Percentiles rank a stretch among this genome's conserved stretches.
phyloP scores from a whole-genome alignment of 352 stramenopile species.

The Detonula confervacea region DNA sequence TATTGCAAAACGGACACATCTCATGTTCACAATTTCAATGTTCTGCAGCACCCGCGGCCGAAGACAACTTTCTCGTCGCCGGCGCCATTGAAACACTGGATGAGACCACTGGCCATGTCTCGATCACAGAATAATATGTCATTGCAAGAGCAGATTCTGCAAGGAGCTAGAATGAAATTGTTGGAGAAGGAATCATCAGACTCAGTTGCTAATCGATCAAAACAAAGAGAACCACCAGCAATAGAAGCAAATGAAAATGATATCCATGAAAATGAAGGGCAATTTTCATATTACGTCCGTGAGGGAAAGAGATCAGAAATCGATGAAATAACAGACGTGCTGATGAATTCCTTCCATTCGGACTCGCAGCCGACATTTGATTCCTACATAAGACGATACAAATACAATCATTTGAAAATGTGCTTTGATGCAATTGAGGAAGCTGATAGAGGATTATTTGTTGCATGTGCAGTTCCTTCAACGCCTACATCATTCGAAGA shows the following conservation, averaged over 20 bases:
- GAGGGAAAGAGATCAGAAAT: conserved; percentile 45
- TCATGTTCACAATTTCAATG: background rate
- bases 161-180: conserved; percentile 27
- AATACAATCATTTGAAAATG: conserved; percentile 54
- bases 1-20: background rate
- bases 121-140: conserved; percentile 24
- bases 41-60: background rate
- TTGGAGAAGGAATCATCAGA: conserved; percentile 7
- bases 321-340: conserved; percentile 38
- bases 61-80: background rate
- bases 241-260: conserved; percentile 1
- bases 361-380: conserved; percentile 39
- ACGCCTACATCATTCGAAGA: background rate
- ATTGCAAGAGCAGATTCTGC: conserved; percentile 30
- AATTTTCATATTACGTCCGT: conserved; percentile 46
- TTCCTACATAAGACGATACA: conserved; percentile 54
- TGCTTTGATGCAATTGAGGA: conserved; percentile 46
- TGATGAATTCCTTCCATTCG: conserved; percentile 52
- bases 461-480: conserved; percentile 34
- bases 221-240: background rate
- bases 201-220: background rate
- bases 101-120: background rate
- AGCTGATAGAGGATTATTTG: conserved; percentile 37
- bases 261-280: background rate
- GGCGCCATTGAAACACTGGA: background rate